Base-by-base conservation (phyloP, 257 asterid species). In the Jasminum sambac region DNA sequence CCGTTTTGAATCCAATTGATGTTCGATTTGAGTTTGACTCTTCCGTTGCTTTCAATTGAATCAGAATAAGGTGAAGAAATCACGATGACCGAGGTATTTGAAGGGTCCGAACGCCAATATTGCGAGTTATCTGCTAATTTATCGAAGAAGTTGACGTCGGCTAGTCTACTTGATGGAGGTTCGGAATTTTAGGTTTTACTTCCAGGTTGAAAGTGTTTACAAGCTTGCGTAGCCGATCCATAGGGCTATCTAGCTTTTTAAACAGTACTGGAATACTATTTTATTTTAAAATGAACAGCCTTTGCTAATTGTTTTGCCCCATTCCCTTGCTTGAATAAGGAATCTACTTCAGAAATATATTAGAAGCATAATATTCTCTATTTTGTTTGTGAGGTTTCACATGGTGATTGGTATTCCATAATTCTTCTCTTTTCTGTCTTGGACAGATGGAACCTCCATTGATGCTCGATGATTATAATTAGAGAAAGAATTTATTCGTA, bases 11-110 rank as follows among this genome's bases (percentile, higher is more conserved):
- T 8, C 8, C 7, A 55, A 55, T 55, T 23, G 21, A 55, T 65
- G 16, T 13, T 41, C 40, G 66, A 69, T 55, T 41, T 40, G 73
- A 69, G 39, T 57, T 69, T 55, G 6, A 69, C 39, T 69, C 13
- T 11, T 44, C 1, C 16, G 10, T 14, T 36, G 13, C 26, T 68
- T 14, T 52, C 41, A 50, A 36, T 50, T 52, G 19, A 9, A 21
- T 21, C 23, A 55, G 62, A 55, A 11, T 19, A 21, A 55, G 10
- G 34, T 19, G 34, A 21, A 40, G 30, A 4, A 26, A 26, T 34
- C 23, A 71, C 43, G 68, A 71, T 71, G 75, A 71, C 63, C 60
- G 75, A 71, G 75, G 69, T 63, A 19, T 71, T 71, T 44, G 75
- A 62, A 43, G 68, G 67, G 6, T 63, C 30, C 36, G 75, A 71